Evolutionary conservation across 225 moss, liverwort and hornwort species (phyloP).

Genomic region (Climacium dendroides): DNA sequence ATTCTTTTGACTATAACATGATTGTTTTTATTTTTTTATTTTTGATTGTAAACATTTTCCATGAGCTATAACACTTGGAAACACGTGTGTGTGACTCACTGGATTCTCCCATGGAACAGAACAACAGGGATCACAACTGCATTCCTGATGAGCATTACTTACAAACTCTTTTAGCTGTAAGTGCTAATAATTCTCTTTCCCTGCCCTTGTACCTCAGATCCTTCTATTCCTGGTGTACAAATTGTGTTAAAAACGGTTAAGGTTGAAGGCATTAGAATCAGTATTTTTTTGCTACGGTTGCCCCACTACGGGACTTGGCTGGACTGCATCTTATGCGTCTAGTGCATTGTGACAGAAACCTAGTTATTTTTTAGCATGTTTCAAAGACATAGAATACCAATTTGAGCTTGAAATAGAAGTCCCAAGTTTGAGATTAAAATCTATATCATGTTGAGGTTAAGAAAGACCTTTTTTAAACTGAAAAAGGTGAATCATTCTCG

Average conservation of each 20-base stretch:
- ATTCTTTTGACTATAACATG: neutral
- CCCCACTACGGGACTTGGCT: neutral
- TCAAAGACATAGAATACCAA: neutral
- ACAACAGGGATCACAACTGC: constrained; percentile 52
- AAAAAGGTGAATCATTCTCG: neutral
- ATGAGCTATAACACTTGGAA: neutral
- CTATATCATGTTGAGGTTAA: no score
- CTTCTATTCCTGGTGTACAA: neutral
- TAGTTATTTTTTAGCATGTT: neutral
- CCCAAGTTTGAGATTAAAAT: neutral
- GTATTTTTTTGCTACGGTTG: neutral
- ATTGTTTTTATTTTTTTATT: neutral
- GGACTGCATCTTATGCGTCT: neutral
- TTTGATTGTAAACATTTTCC: neutral
- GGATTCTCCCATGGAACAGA: neutral
- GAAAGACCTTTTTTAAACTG: neutral
- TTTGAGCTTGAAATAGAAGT: neutral
- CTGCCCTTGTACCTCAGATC: neutral
- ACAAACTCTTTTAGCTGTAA: constrained; percentile 80
- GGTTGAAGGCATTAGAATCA: neutral
- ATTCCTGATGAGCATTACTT: constrained; percentile 98
- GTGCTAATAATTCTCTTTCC: neutral
- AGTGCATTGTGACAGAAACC: neutral
- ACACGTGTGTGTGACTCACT: neutral
- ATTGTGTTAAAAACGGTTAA: neutral